Base-by-base conservation (phyloP, 345 rosid species). In the Euphorbia tirucalli region DNA sequence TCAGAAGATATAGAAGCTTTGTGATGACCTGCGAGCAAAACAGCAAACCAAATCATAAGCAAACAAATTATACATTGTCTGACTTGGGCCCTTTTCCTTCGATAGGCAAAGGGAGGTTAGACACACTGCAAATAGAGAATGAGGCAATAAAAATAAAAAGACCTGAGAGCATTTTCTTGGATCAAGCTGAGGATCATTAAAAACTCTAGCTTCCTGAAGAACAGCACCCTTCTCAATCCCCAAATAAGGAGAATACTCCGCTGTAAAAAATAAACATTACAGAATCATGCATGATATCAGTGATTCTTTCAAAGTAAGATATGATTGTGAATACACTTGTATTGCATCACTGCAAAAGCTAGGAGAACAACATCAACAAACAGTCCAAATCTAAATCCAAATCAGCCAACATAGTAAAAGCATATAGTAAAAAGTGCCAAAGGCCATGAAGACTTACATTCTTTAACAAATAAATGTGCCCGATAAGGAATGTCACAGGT, bases 181-280 rank as follows among this genome's bases (percentile, higher is more conserved):
- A 83, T 95, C 99, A 80, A 95, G 91, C 83, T 95, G 99, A 65
- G 99, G 90, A 25, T 95, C 99, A 75, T 95, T 92, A 80, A 95
- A 95, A 77, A 95, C 94, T 82, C 99, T 88, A 69, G 96, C 96
- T 78, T 95, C 99, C 81, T 95, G 99, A 78, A 95, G 97, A 59
- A 92, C 97, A 3, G 98, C 98, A 22, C 99, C 98, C 77, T 95
- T 95, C 88, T 95, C 99, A 27, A 95, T 90, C 65, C 99, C 99
- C 77, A 88, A 41, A 78, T 92, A 95, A 0, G 99, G 99, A 71
- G 97, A 92, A 85, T 85, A 95, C 61, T 95, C 99, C 37, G 88
- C 98, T 89, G 83, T 77, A 70, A 69, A 68, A 32, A 76, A 64
- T 52, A 59, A 69, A 59, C 61, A 43, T 72, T 46, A 37, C 64